Percentiles rank a stretch among this genome's conserved stretches.
These are phyloP conservation scores for Pseudoscleropodium purum DNA, from an alignment of 225 moss, liverwort and hornwort species.

Conservation along the genomic window DNA sequence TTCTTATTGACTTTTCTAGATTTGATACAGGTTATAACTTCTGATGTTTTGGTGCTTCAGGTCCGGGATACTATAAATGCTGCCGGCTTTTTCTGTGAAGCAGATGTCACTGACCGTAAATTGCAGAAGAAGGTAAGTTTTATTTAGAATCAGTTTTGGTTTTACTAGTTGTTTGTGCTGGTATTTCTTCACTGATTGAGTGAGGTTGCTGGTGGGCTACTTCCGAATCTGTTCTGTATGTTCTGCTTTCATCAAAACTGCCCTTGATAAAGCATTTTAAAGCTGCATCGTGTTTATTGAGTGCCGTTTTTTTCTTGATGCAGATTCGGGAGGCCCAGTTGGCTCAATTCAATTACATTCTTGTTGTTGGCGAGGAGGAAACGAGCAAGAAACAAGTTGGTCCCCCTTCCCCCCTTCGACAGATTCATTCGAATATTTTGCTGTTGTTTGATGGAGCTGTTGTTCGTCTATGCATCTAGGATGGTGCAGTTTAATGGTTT, in stretches of 20 bases:
- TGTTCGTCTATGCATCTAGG: neutral
- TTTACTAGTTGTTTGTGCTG: neutral
- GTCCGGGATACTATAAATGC: slow-evolving; percentile 53
- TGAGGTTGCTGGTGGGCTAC: neutral
- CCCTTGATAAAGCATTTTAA: neutral
- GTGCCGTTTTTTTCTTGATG: neutral
- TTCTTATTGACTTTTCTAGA: neutral
- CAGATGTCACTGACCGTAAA: slow-evolving; percentile 60
- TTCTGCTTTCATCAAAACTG: neutral
- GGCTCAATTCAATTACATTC: slow-evolving; percentile 93
- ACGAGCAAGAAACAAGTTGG: slow-evolving; percentile 43
- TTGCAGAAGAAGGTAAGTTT: slow-evolving; percentile 52
- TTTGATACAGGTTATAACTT: neutral
- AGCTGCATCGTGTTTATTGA: neutral
- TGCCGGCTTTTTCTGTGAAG: slow-evolving; percentile 79
- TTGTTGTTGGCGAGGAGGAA: slow-evolving; percentile 89
- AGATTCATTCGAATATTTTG: neutral
- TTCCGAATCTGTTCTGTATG: neutral
- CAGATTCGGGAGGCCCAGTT: slow-evolving; percentile 91
- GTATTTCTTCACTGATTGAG: neutral
- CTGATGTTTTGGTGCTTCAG: slow-evolving; percentile 18
- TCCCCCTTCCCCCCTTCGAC: neutral
- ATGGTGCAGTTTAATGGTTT: neutral
- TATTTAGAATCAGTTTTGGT: neutral
- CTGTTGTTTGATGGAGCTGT: neutral